These are phyloP conservation scores for Sclerotinia minor DNA, from an alignment of 2,329 filamentous ascomycete species.

Conservation along the genomic window DNA sequence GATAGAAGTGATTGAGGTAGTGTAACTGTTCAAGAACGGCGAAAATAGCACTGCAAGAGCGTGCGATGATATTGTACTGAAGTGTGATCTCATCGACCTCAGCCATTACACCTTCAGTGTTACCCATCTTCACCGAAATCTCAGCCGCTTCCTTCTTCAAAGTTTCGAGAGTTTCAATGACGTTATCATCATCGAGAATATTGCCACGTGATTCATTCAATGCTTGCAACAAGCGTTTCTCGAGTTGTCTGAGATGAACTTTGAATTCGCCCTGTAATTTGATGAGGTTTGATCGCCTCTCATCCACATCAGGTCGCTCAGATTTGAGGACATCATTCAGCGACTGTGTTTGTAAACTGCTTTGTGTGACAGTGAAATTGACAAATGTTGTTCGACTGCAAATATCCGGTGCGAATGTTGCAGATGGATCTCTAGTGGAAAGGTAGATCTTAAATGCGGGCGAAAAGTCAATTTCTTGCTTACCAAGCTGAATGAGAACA, in stretches of 20 bases:
- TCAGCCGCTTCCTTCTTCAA: slow-evolving; percentile 97
- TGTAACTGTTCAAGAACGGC: slow-evolving; percentile 95
- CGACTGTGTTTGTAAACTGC: slow-evolving; percentile 96
- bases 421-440: slow-evolving; percentile 93
- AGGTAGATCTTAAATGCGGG: slow-evolving; percentile 94
- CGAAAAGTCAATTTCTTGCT: slow-evolving; percentile 98
- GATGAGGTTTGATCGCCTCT: slow-evolving; percentile 93
- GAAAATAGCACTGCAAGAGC: slow-evolving; percentile 95
- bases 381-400: slow-evolving; percentile 98
- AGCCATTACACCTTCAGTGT: slow-evolving; percentile 96
- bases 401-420: slow-evolving; percentile 91
- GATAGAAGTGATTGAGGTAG: slow-evolving; percentile 98
- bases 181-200: slow-evolving; percentile 96
- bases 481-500: slow-evolving; percentile 96
- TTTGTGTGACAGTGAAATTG: slow-evolving; percentile 99
- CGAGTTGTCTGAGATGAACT: slow-evolving; percentile 91
- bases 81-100: slow-evolving; percentile 95
- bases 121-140: slow-evolving; percentile 92
- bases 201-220: slow-evolving; percentile 97
- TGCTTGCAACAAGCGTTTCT: slow-evolving; percentile 90
- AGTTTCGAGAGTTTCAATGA: slow-evolving; percentile 96
- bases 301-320: slow-evolving; percentile 94
- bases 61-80: slow-evolving; percentile 90
- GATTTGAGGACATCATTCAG: slow-evolving; percentile 97
- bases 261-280: slow-evolving; percentile 99